Percentiles rank a stretch among this genome's conserved stretches.
phyloP scores from a whole-genome alignment of 2,329 filamentous ascomycete species.

The Pseudogymnoascus sp. region DNA sequence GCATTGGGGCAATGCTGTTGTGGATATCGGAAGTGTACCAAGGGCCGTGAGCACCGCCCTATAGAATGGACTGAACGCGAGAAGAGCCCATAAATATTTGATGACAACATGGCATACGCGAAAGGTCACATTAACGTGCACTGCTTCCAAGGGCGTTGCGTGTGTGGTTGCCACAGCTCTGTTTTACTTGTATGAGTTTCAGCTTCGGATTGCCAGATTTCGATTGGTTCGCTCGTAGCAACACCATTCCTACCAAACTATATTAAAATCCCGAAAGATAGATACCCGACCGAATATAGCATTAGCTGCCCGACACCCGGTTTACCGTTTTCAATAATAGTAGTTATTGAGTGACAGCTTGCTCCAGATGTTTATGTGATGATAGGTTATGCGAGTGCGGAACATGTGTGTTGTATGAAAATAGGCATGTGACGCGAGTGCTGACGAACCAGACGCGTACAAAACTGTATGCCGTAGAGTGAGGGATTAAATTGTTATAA shows the following conservation, averaged over 20 bases:
- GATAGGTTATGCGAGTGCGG: neutral
- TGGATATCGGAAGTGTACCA: slow-evolving; percentile 3
- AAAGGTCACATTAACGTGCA: neutral
- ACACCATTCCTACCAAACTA: neutral
- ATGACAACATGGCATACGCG: neutral
- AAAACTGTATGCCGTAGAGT: neutral
- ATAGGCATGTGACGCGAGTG: neutral
- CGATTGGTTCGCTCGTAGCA: neutral
- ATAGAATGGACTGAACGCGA: neutral
- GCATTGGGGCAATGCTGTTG: neutral
- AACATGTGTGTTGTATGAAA: neutral
- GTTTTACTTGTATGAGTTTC: neutral
- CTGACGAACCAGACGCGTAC: neutral
- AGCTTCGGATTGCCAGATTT: neutral
- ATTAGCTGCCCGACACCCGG: neutral
- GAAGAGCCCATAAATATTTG: neutral
- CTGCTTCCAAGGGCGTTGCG: neutral
- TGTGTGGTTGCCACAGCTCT: neutral
- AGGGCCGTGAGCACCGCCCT: neutral
- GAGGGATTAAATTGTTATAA: neutral
- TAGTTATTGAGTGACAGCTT: neutral
- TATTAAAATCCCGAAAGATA: neutral
- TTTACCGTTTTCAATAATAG: neutral
- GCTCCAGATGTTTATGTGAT: neutral
- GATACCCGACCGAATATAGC: neutral